phyloP scores from a whole-genome alignment of 805 yeast genomes.

The Kodamaea kaohsiungensis region DNA sequence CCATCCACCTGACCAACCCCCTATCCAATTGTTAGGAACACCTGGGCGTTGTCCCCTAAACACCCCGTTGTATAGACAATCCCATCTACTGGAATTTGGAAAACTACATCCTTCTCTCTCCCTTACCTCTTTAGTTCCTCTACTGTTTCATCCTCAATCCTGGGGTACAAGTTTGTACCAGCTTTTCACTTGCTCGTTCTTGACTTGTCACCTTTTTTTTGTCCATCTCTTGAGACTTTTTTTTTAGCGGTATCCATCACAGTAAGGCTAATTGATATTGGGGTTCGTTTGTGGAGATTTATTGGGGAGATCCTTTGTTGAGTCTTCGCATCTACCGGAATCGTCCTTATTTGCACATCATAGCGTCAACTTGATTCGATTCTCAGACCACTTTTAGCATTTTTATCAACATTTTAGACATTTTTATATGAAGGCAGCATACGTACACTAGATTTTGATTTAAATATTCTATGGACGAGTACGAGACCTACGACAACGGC shows the following conservation, averaged over 20 bases:
- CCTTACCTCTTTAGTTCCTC: background rate
- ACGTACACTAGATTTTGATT: background rate
- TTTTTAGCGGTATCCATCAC: background rate
- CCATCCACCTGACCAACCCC: background rate
- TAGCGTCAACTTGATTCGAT: no score
- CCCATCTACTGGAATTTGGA: background rate
- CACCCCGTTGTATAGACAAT: background rate
- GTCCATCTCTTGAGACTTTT: background rate
- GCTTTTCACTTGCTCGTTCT: background rate
- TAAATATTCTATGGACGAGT: slow-evolving; percentile 34
- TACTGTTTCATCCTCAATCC: background rate
- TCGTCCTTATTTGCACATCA: background rate
- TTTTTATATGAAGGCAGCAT: background rate
- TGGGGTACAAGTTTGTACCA: background rate
- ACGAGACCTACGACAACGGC: slow-evolving; percentile 40
- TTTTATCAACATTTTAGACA: background rate
- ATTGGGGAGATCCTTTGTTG: background rate
- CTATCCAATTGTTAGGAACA: background rate
- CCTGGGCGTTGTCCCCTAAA: background rate
- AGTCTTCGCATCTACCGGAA: background rate
- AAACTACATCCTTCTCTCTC: background rate
- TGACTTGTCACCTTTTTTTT: background rate
- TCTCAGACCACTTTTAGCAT: background rate
- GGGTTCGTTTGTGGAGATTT: background rate
- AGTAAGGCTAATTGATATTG: background rate